These are phyloP conservation scores for Asparagopsis taxiformis DNA, from an alignment of 31 red algal genomes.

Conservation along the genomic window DNA sequence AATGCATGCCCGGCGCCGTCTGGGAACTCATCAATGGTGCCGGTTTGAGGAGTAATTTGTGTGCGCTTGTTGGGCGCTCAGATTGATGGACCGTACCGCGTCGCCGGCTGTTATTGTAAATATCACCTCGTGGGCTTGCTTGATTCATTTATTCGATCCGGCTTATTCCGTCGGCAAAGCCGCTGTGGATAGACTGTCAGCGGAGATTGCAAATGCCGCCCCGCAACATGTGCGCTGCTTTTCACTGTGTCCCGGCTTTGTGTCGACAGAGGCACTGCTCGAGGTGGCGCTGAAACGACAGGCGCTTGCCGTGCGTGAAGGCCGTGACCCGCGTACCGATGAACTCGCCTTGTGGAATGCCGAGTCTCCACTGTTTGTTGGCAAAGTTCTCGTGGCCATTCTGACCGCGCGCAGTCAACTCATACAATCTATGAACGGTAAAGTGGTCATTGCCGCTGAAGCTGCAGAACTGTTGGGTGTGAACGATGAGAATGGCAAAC, in stretches of 20 bases:
- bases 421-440: slow-evolving; percentile 14
- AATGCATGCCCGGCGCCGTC: slow-evolving; percentile 22
- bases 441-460: slow-evolving; percentile 36
- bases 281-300: slow-evolving; percentile 3
- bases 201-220: slow-evolving; percentile 26
- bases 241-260: slow-evolving; percentile 32
- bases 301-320: neutral
- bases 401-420: neutral
- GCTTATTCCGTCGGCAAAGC: slow-evolving; percentile 49
- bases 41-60: slow-evolving; percentile 47
- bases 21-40: slow-evolving; percentile 54
- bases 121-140: slow-evolving; percentile 30
- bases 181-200: slow-evolving; percentile 36
- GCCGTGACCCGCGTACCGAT: neutral
- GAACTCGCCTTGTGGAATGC: slow-evolving; percentile 20
- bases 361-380: slow-evolving; percentile 52
- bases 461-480: slow-evolving; percentile 12
- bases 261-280: slow-evolving; percentile 11
- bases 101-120: slow-evolving; percentile 67
- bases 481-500: slow-evolving; percentile 29
- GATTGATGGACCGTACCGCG: no score
- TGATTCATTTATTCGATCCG: slow-evolving; percentile 46
- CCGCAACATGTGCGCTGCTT: slow-evolving; percentile 23
- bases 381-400: slow-evolving; percentile 24
- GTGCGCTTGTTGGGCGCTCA: no score